A percentile compares a stretch with the other conserved stretches of the same genome.
Conservation (phyloP, 2,329 filamentous ascomycete genomes). For the Penicillium sp. region DNA sequence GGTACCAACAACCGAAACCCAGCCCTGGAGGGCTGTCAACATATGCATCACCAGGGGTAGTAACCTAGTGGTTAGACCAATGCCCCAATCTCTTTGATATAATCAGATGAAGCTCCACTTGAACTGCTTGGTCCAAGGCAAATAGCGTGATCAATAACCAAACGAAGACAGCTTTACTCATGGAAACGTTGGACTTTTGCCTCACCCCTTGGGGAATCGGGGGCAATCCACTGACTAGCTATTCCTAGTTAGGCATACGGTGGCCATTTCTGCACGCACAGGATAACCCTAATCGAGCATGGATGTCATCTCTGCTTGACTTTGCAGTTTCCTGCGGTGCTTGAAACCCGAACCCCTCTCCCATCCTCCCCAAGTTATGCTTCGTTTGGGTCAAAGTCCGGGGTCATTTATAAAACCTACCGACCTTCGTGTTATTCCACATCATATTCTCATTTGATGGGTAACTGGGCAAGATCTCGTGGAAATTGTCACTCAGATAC, state of each 20-base stretch:
- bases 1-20: constrained; percentile 20
- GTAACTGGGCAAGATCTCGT: not conserved
- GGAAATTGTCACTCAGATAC: not conserved
- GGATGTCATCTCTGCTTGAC: constrained; percentile 16
- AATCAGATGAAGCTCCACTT: constrained; percentile 14
- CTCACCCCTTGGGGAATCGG: constrained; percentile 11
- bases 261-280: constrained; percentile 18
- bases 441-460: not conserved
- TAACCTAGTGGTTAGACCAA: constrained; percentile 13
- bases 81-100: constrained; percentile 1
- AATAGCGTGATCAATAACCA: constrained; percentile 14
- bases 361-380: constrained; percentile 1
- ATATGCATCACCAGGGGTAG: constrained; percentile 12
- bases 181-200: constrained; percentile 18
- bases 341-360: constrained; percentile 1
- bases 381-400: constrained; percentile 11
- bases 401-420: constrained; percentile 14
- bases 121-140: constrained; percentile 16
- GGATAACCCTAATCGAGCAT: constrained; percentile 6
- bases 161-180: constrained; percentile 3
- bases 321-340: constrained; percentile 5
- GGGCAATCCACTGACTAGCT: constrained; percentile 6
- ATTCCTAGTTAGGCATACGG: constrained; percentile 6
- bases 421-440: constrained; percentile 4
- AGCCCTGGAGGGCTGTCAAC: not conserved